Evolutionary conservation across 495 filamentous ascomycete genomes (phyloP).

Genomic region (Neurospora sp.): DNA sequence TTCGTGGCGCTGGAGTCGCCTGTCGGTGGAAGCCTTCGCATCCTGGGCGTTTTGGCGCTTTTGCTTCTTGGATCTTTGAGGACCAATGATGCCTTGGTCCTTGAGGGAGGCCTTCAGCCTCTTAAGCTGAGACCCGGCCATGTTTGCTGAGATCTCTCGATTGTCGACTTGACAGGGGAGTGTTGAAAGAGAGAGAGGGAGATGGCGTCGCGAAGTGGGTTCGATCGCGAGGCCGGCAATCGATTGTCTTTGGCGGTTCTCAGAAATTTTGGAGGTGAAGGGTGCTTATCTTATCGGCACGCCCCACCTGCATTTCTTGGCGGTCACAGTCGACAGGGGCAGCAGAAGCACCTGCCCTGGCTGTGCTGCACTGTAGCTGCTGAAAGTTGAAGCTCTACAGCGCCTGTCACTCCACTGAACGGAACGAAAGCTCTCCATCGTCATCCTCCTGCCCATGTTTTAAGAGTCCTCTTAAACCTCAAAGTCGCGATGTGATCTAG

Average conservation of each 20-base stretch:
- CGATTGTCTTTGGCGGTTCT: background rate
- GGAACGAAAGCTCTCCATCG: background rate
- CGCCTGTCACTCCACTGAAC: background rate
- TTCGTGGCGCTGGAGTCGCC: slow-evolving; percentile 58
- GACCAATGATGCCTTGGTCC: slow-evolving; percentile 78
- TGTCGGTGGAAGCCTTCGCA: slow-evolving; percentile 49
- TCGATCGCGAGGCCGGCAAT: background rate
- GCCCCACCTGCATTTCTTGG: background rate
- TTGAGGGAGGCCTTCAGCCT: slow-evolving; percentile 82
- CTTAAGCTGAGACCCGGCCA: slow-evolving; percentile 94
- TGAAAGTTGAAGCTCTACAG: background rate
- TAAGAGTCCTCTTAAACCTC: no score
- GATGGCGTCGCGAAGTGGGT: background rate
- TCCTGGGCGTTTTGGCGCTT: slow-evolving; percentile 62
- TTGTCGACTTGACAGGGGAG: background rate
- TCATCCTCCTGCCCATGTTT: background rate
- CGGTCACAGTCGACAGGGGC: background rate
- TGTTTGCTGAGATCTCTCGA: slow-evolving; percentile 28
- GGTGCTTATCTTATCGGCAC: background rate
- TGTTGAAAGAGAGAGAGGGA: background rate
- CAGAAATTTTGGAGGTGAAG: slow-evolving; percentile 22
- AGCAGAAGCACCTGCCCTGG: slow-evolving; percentile 9
- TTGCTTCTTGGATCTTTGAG: slow-evolving; percentile 86
- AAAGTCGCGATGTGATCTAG: background rate
- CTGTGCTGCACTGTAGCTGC: background rate